Base-by-base conservation (phyloP, 768 basidiomycete species). In the Terana coerulea region DNA sequence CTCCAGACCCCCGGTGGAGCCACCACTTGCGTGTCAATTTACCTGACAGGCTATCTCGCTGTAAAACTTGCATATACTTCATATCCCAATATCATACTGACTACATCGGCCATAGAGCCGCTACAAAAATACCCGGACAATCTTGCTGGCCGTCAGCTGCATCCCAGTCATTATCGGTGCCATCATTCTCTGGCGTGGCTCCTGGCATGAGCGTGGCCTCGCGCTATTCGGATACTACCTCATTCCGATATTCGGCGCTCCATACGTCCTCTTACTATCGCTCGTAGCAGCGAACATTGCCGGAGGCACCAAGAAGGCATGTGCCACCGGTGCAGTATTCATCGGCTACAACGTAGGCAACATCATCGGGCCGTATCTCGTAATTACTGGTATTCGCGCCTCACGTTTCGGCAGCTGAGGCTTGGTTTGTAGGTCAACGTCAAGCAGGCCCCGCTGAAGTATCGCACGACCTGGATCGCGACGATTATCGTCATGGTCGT, bases 401-500 rank as follows among this genome's bases (percentile, higher is more conserved):
- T 21, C 19, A 8, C 14, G 21, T 15, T 44, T 12, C 9, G 3
- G 5, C 25, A 4, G 12, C 36, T 21, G 36, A 26, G 25, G n/a
- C 10, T 6, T 39, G 21, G 19, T 0, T 17, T 5, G 28, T 5
- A 53, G 51, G 51, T 53, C 35, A 47, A 53, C 46, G 31, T 14
- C 17, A 43, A 53, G 33, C 44, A 53, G 35, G 51, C 51, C 10
- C 36, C 43, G 3, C 5, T 30, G 29, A 47, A 53, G 21, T 53
- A 53, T 29, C 51, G 51, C 45, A 53, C 51, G 51, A 53, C 51
- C 34, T 53, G 51, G 51, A 53, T 53, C 26, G 3, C 51, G 12
- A 47, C 26, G 6, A 47, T 53, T 39, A 19, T 53, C n/a, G 51
- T 53, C 6, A 53, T 53, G 51, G 33, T 30, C 19, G 39, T 47